Evolutionary conservation across 371 early-diverging fungal species (phyloP).

Genomic region (Coemansia sp.): DNA sequence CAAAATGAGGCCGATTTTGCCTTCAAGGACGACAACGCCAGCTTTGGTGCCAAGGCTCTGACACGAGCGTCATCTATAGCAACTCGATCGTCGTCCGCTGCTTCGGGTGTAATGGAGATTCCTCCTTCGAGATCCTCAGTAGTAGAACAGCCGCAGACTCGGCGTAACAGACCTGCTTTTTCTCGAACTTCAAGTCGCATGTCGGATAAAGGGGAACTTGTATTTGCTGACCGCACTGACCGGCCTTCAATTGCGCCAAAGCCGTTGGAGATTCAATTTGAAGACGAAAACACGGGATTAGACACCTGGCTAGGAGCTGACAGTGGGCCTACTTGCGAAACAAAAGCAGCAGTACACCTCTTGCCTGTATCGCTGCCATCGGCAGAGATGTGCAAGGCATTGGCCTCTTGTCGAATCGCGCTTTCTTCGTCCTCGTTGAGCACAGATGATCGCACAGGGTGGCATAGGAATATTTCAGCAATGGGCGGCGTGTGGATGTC

Average conservation of each 20-base stretch:
- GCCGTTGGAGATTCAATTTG: background rate
- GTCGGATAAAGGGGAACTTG: background rate
- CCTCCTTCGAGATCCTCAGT: background rate
- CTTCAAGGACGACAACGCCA: background rate
- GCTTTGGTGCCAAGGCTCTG: background rate
- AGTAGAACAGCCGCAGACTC: background rate
- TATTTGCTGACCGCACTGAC: background rate
- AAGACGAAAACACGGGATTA: background rate
- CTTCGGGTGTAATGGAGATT: background rate
- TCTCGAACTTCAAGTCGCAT: background rate
- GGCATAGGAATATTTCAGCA: slow-evolving; percentile 15
- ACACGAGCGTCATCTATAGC: background rate
- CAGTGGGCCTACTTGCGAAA: background rate
- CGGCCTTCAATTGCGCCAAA: background rate
- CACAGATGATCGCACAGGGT: slow-evolving; percentile 10
- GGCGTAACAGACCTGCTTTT: background rate
- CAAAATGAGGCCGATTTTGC: slow-evolving; percentile 30
- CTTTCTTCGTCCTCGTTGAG: slow-evolving; percentile 26
- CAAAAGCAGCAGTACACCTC: background rate
- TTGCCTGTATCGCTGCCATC: background rate
- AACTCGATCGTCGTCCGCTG: background rate
- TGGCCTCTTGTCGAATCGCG: slow-evolving; percentile 25
- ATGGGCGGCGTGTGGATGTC: slow-evolving; percentile 20
- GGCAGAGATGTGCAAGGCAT: background rate
- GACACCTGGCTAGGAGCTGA: background rate